Evolutionary conservation across 169 alveolate genomes (phyloP).

Genomic region (Plasmodium gallinaceum): DNA sequence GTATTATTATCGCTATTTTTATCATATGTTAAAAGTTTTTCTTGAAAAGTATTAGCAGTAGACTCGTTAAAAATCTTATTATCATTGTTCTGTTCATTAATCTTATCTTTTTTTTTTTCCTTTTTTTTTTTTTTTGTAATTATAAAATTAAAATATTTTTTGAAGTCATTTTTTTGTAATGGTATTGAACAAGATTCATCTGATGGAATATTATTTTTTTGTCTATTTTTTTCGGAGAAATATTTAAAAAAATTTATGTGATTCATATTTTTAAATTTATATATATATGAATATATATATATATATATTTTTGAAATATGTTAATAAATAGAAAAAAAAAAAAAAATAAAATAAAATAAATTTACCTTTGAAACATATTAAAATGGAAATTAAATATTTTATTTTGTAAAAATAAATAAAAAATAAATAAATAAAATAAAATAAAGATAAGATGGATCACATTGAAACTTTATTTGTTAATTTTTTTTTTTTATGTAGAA

Average conservation of each 20-base stretch:
- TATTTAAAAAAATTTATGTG: constrained; percentile 48
- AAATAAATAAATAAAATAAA: too few species aligned
- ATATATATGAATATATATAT: constrained; percentile 7
- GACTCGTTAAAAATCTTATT: too few species aligned
- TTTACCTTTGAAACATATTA: too few species aligned
- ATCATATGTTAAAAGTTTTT: not conserved
- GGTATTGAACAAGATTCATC: constrained; percentile 9
- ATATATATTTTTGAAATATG: not conserved
- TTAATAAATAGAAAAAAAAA: too few species aligned
- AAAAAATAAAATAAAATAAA: not conserved
- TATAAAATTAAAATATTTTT: constrained; percentile 50
- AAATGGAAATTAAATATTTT: too few species aligned
- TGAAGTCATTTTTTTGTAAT: constrained; percentile 27
- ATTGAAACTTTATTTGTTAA: too few species aligned
- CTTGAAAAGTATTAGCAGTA: not conserved
- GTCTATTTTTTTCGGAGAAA: constrained; percentile 52
- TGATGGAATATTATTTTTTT: constrained; percentile 26
- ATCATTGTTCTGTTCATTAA: not conserved
- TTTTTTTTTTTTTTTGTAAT: constrained; percentile 21
- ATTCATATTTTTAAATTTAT: constrained; percentile 17
- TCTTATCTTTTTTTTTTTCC: constrained; percentile 23
- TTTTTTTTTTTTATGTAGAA: too few species aligned
- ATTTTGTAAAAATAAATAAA: too few species aligned
- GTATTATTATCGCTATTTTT: not conserved
- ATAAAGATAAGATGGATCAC: too few species aligned